phyloP scores from a whole-genome alignment of 208 protist genomes.

The Trypanosoma avium region DNA sequence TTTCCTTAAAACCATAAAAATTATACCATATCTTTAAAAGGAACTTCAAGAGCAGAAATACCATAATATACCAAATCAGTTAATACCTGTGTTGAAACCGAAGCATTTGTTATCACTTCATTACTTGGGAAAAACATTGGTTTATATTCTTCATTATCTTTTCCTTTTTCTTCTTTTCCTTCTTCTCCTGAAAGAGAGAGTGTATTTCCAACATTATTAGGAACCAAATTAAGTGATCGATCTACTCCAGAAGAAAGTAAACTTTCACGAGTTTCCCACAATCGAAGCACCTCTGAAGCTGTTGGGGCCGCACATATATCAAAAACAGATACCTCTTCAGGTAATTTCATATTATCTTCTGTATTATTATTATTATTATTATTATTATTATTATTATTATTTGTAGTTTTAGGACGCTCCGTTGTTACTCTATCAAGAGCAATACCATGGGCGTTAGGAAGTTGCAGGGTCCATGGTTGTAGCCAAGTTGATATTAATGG shows the following conservation, averaged over 20 bases:
- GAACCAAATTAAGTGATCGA: not conserved
- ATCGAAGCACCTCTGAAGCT: slow-evolving; percentile 48
- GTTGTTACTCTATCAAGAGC: slow-evolving; percentile 56
- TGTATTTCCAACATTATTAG: not conserved
- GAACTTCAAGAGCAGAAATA: slow-evolving; percentile 49
- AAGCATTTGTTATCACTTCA: slow-evolving; percentile 12
- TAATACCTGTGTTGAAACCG: slow-evolving; percentile 40
- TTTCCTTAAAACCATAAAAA: not conserved
- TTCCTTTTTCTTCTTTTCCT: too few relatives aligned
- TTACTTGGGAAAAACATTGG: slow-evolving; percentile 27
- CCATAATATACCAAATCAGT: slow-evolving; percentile 47
- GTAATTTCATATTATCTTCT: slow-evolving; percentile 5
- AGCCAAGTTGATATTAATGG: slow-evolving; percentile 40
- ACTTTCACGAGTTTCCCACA: slow-evolving; percentile 48
- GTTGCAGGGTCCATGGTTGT: slow-evolving; percentile 56
- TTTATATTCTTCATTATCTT: not conserved
- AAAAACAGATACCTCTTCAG: slow-evolving; percentile 29
- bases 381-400: too few relatives aligned
- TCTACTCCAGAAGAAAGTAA: slow-evolving; percentile 20
- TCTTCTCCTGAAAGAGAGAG: not conserved
- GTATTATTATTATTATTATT: too few relatives aligned
- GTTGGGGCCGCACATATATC: slow-evolving; percentile 65
- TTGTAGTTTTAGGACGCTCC: slow-evolving; percentile 28
- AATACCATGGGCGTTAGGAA: slow-evolving; percentile 35
- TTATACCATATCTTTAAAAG: slow-evolving; percentile 26